phyloP scores from a whole-genome alignment of 2,329 filamentous ascomycete species.

The Fusarium sp. region DNA sequence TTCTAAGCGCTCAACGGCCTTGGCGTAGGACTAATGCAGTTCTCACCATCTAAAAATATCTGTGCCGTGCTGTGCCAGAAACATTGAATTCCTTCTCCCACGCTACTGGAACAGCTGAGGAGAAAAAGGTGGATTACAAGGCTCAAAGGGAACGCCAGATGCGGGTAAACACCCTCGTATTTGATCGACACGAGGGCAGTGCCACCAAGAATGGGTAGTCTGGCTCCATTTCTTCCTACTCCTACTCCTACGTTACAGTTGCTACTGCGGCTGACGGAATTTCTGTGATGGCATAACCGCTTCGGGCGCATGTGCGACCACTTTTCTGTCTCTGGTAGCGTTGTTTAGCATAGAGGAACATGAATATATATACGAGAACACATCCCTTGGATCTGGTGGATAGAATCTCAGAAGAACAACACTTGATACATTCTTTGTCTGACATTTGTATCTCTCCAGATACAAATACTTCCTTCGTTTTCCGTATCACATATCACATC shows the following conservation, averaged over 20 bases:
- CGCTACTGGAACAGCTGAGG: slow-evolving; percentile 4
- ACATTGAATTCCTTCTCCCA: slow-evolving; percentile 24
- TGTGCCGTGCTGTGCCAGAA: neutral
- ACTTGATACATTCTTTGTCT: slow-evolving; percentile 12
- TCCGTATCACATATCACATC: neutral
- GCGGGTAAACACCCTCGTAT: slow-evolving; percentile 38
- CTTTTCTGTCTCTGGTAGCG: slow-evolving; percentile 5
- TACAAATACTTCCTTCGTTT: slow-evolving; percentile 3
- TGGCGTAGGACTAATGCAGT: neutral
- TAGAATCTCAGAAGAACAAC: slow-evolving; percentile 6
- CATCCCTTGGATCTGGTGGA: slow-evolving; percentile 20
- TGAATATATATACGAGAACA: slow-evolving; percentile 27
- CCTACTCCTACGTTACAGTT: slow-evolving; percentile 18
- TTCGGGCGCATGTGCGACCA: slow-evolving; percentile 11
- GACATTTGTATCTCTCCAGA: slow-evolving; percentile 1
- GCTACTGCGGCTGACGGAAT: slow-evolving; percentile 11
- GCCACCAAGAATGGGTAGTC: slow-evolving; percentile 10
- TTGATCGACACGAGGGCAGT: slow-evolving; percentile 37
- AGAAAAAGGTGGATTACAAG: slow-evolving; percentile 29
- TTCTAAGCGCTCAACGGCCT: slow-evolving; percentile 2
- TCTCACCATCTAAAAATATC: slow-evolving; percentile 27
- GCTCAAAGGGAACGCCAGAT: slow-evolving; percentile 30
- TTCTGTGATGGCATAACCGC: slow-evolving; percentile 21
- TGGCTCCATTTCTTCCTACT: slow-evolving; percentile 23
- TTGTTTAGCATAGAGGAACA: neutral